These are phyloP conservation scores for Persicaria maculosa DNA, from an alignment of 148 eudicot species.

Conservation along the genomic window DNA sequence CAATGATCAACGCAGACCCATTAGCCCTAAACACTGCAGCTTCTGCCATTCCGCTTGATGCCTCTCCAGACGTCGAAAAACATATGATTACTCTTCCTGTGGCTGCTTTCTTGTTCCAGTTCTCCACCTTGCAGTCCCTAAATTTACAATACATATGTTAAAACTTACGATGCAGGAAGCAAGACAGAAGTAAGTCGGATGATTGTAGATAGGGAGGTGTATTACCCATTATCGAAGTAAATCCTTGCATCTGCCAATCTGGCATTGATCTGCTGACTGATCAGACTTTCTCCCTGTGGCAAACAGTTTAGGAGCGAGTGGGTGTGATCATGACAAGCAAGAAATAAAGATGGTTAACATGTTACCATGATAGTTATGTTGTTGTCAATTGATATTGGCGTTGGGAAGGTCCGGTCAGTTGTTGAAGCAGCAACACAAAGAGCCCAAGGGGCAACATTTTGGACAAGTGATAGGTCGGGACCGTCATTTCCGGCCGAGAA, in stretches of 20 bases:
- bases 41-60: conserved; percentile 8
- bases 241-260: conserved; percentile 7
- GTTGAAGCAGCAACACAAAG: conserved; percentile 12
- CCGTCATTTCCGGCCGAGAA: conserved; percentile 13
- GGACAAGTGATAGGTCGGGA: conserved; percentile 8
- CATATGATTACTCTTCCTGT: conserved; percentile 7
- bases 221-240: conserved; percentile 4
- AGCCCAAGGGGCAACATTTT: conserved; percentile 13
- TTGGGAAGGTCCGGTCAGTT: conserved; percentile 11
- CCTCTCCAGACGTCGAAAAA: background rate
- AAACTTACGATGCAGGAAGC: background rate
- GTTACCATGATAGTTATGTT: background rate
- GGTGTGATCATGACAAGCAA: background rate
- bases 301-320: background rate
- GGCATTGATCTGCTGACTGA: conserved; percentile 9
- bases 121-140: conserved; percentile 8
- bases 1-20: conserved; percentile 1
- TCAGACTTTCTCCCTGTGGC: conserved; percentile 1
- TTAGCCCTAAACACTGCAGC: conserved; percentile 4
- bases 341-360: background rate
- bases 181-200: background rate
- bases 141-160: background rate
- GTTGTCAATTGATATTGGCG: background rate
- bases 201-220: background rate
- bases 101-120: conserved; percentile 9